Conservation (phyloP, 768 basidiomycete genomes). For the Boletus pseudo-olivaceus region DNA sequence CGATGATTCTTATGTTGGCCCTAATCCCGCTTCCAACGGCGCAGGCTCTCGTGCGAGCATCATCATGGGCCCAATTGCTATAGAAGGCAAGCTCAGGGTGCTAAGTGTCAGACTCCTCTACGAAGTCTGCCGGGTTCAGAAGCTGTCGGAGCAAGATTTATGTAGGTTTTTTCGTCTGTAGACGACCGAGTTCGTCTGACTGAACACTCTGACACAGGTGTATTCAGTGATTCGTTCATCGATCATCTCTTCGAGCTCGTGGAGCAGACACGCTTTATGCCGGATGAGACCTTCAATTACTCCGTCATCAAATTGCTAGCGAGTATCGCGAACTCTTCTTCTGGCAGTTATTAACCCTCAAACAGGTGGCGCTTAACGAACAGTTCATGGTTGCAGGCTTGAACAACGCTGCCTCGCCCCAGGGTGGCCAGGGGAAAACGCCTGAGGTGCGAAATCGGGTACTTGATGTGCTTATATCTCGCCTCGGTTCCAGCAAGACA, state of each 20-base stretch:
- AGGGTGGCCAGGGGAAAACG: conserved; percentile 25
- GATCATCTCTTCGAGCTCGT: conserved; percentile 90
- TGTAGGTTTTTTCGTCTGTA: conserved; percentile 44
- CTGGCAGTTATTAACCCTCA: conserved; percentile 6
- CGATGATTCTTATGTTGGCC: conserved; percentile 53
- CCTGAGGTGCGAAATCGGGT: conserved; percentile 69
- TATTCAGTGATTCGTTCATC: conserved; percentile 82
- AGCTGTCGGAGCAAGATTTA: conserved; percentile 72
- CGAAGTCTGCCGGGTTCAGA: conserved; percentile 91
- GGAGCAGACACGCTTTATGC: conserved; percentile 83
- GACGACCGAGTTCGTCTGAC: background rate
- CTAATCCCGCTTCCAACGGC: conserved; percentile 29
- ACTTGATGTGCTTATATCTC: conserved; percentile 76
- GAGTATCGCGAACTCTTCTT: conserved; percentile 26
- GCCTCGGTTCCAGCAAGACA: conserved; percentile 83
- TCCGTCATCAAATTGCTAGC: conserved; percentile 93
- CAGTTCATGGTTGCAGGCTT: conserved; percentile 95
- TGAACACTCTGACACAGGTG: conserved; percentile 41
- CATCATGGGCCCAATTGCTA: conserved; percentile 52
- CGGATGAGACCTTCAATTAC: conserved; percentile 93
- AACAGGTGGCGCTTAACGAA: conserved; percentile 88
- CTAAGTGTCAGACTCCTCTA: conserved; percentile 77
- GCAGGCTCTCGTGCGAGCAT: conserved; percentile 37
- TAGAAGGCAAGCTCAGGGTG: conserved; percentile 77
- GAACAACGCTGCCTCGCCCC: conserved; percentile 24